These are phyloP conservation scores for Pholiota molesta DNA, from an alignment of 768 basidiomycete species.

Conservation along the genomic window DNA sequence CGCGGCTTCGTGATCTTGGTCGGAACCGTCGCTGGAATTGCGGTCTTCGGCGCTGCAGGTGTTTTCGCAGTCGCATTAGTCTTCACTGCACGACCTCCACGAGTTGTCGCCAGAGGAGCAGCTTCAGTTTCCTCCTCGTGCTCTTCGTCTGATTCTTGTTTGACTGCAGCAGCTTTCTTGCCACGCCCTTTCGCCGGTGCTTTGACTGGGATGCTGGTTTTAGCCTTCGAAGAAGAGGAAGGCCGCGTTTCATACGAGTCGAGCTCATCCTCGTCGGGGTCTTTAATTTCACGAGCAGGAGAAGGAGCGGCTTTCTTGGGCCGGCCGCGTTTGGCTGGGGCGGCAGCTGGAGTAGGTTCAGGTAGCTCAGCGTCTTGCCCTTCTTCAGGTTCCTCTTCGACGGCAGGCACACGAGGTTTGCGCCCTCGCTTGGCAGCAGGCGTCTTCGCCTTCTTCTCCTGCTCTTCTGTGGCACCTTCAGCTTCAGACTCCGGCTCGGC, in stretches of 20 bases:
- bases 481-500: conserved; percentile 10
- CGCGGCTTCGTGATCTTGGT: conserved; percentile 20
- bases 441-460: conserved; percentile 24
- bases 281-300: not conserved
- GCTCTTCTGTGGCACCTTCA: conserved; percentile 12
- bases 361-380: conserved; percentile 11
- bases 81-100: conserved; percentile 10
- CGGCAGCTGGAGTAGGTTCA: conserved; percentile 2
- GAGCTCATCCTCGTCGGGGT: conserved; percentile 1
- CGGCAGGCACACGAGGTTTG: conserved; percentile 19
- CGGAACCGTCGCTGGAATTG: conserved; percentile 11
- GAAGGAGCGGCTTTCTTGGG: conserved; percentile 7
- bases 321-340: conserved; percentile 10
- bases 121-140: conserved; percentile 13
- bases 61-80: conserved; percentile 16
- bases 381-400: conserved; percentile 15
- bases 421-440: conserved; percentile 26
- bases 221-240: not conserved
- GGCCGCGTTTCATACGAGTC: not conserved
- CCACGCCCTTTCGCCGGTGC: conserved; percentile 3
- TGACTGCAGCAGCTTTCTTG: conserved; percentile 4
- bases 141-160: conserved; percentile 18
- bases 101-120: conserved; percentile 16
- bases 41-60: conserved; percentile 12
- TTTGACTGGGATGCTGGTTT: conserved; percentile 8